Evolutionary conservation across 148 eudicot genomes (phyloP), one percentile per base, ranked within the genome.

Genomic region (Rhododendron molle): DNA sequence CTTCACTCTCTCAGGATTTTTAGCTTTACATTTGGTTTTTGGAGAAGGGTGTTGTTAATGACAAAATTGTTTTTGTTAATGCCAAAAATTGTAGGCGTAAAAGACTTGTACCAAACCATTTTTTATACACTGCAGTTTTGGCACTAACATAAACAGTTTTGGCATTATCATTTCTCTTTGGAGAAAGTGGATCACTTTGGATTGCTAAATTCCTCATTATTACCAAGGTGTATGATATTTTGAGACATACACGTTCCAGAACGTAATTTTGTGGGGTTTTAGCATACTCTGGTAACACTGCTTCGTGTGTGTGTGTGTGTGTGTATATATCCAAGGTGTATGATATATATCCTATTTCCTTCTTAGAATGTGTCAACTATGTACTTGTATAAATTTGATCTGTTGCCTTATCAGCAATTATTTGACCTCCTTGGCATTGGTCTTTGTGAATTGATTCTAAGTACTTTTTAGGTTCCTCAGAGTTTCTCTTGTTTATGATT

Each of bases 401-500:
- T 20, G 67, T 60, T 60, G 73, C 34, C 73, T 69, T 30, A 71
- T 71, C 38, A 30, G 76, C 32, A 80, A 21, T 46, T 30, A 15
- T 73, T 74, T 34, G 60, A 44, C 38, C 54, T 67, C 74, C 56
- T 54, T 54, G n/a, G 81, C 74, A 7, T 54, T 36, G 44, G 76
- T 81, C 71, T 81, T 34, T 65, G 76, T 43, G 76, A 62, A 56
- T 56, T 56, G 62, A 56, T 16, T 56, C 23, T 18, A 56, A 16
- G 7, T 54, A 16, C 60, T 16, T 54, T 54, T 54, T 54, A 54
- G 60, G 60, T 16, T 16, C 60, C 21, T 54, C 60, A 54, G 8
- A 54, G 60, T 58, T 58, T 47, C 49, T 85, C 80, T 85, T 56
- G 83, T 47, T 83, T 30, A 18, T 54, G 60, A 54, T 16, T 6